Evolutionary conservation across 179 eudicot genomes (phyloP).

Genomic region (Pouteria campechiana): DNA sequence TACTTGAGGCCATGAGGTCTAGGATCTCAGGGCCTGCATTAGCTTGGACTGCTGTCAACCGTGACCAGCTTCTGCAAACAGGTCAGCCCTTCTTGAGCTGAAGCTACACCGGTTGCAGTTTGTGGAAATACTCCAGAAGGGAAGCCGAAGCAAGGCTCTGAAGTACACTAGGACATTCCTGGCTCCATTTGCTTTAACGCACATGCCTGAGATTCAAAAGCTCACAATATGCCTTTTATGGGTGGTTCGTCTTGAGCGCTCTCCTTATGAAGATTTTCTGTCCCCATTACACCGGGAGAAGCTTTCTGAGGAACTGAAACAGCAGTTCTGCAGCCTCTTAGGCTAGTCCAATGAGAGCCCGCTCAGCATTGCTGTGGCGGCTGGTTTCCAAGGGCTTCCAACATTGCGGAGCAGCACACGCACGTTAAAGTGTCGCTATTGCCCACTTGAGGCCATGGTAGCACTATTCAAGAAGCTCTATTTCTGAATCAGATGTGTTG

Average conservation of each 20-base stretch:
- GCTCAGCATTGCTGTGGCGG: conserved; percentile 56
- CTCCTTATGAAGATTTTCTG: conserved; percentile 63
- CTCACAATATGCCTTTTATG: conserved; percentile 68
- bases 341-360: conserved; percentile 79
- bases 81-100: conserved; percentile 66
- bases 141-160: conserved; percentile 52
- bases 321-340: conserved; percentile 55
- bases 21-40: conserved; percentile 63
- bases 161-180: conserved; percentile 52
- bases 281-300: conserved; percentile 57
- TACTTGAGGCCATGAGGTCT: conserved; percentile 59
- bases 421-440: conserved; percentile 84
- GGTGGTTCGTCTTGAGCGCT: conserved; percentile 61
- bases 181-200: conserved; percentile 40
- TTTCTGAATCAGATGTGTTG: no score
- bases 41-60: conserved; percentile 49
- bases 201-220: conserved; percentile 58
- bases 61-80: conserved; percentile 49
- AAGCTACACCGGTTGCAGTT: conserved; percentile 68
- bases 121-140: conserved; percentile 52
- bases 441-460: conserved; percentile 75
- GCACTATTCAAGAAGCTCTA: conserved; percentile 56
- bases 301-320: conserved; percentile 44
- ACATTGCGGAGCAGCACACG: conserved; percentile 56
- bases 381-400: conserved; percentile 80